Evolutionary conservation across 306 rosid genomes (phyloP).

Genomic region (Trifolium pratense): DNA sequence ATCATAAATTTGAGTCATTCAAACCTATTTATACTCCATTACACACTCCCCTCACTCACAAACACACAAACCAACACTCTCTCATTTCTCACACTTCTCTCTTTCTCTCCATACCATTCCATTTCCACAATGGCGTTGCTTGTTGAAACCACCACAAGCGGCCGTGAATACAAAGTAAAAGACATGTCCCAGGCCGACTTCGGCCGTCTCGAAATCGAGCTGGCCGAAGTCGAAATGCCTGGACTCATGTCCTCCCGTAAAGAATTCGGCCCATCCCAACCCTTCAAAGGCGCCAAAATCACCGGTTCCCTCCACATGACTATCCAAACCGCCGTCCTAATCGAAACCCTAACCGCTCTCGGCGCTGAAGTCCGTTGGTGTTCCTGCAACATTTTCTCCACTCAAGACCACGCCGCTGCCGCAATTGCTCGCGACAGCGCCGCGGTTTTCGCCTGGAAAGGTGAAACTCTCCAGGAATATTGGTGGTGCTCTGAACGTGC

Average conservation of each 20-base stretch:
- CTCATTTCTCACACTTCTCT: not conserved
- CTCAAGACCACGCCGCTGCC: slow-evolving; percentile 97
- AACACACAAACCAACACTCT: not conserved
- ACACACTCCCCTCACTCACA: not conserved
- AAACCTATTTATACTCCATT: slow-evolving; percentile 39
- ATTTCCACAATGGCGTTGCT: slow-evolving; percentile 53
- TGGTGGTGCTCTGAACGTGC: slow-evolving; percentile 99
- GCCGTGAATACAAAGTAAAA: slow-evolving; percentile 95
- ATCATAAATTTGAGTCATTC: slow-evolving; percentile 49
- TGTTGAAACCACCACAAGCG: slow-evolving; percentile 75
- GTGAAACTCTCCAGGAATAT: slow-evolving; percentile 92
- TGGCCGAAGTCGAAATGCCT: slow-evolving; percentile 97
- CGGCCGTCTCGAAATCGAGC: slow-evolving; percentile 83
- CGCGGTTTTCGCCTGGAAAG: slow-evolving; percentile 95
- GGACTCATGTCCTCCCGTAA: slow-evolving; percentile 71
- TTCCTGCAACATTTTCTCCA: slow-evolving; percentile 95
- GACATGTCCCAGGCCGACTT: slow-evolving; percentile 93
- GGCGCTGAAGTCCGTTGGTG: slow-evolving; percentile 99
- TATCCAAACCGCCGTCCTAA: slow-evolving; percentile 94
- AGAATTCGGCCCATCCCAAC: slow-evolving; percentile 76
- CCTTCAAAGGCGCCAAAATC: slow-evolving; percentile 83
- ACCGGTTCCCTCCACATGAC: slow-evolving; percentile 99
- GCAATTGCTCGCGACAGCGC: slow-evolving; percentile 91
- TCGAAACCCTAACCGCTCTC: slow-evolving; percentile 93
- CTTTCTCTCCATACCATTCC: not conserved